These are phyloP conservation scores for Staphylotrichum tortipilum DNA, from an alignment of 495 filamentous ascomycete genomes.

Conservation along the genomic window DNA sequence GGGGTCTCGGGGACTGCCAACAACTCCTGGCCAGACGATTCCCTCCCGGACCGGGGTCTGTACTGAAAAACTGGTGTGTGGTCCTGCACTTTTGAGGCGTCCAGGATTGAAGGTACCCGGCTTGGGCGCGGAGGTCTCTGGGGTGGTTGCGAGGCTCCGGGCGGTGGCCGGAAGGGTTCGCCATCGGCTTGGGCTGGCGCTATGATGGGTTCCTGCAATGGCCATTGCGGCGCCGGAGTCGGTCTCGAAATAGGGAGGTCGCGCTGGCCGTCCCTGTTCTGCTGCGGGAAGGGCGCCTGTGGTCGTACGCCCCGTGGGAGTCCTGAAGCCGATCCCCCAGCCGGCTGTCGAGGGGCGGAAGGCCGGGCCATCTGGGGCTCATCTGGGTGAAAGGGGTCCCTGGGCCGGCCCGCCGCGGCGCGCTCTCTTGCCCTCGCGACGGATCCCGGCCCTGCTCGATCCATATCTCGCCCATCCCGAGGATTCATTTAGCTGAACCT, in stretches of 20 bases:
- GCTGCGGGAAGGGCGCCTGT: conserved; percentile 28
- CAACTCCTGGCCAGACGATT: conserved; percentile 21
- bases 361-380: conserved; percentile 43
- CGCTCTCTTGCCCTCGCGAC: conserved; percentile 41
- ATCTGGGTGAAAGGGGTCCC: conserved; percentile 25
- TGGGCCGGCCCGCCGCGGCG: conserved; percentile 24
- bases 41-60: conserved; percentile 30
- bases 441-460: conserved; percentile 34
- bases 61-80: conserved; percentile 45
- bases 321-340: conserved; percentile 23
- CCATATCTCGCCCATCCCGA: conserved; percentile 42
- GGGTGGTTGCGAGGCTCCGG: conserved; percentile 50
- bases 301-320: conserved; percentile 24
- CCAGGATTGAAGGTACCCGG: conserved; percentile 46
- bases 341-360: conserved; percentile 28
- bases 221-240: conserved; percentile 47
- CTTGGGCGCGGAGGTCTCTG: conserved; percentile 60
- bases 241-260: conserved; percentile 46
- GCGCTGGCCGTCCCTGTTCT: conserved; percentile 35
- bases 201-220: conserved; percentile 40
- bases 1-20: conserved; percentile 32
- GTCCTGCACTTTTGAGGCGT: conserved; percentile 41
- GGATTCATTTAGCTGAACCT: conserved; percentile 39
- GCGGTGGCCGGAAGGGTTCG: conserved; percentile 39
- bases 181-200: conserved; percentile 27